Evolutionary conservation across 2,329 filamentous ascomycete species (phyloP), one percentile per base, ranked within the genome.

Genomic region (Dendryphion nanum): DNA sequence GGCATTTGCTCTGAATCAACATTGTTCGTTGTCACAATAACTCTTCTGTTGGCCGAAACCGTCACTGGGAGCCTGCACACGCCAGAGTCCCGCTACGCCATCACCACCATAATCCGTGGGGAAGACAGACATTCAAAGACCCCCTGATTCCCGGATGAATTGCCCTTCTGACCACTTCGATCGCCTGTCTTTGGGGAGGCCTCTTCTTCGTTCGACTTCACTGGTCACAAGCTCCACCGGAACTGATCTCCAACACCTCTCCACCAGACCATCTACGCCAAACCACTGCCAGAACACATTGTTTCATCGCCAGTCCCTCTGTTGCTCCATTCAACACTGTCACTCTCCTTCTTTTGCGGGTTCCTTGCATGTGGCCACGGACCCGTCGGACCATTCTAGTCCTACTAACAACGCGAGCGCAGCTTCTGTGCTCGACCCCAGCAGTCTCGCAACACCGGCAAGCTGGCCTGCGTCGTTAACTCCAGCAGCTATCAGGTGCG

Each of bases 71-170:
- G 48, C 47, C 50, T 51, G 50, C 49, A 46, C 45, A 54, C 55
- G 53, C 55, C 50, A 55, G 47, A 47, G 42, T 45, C 50, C 38
- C 44, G 33, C 44, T 53, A 46, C 51, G 49, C 50, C 43, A 55
- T 47, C 45, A 57, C 43, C 47, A 50, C 49, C 43, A 52, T 50
- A 52, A 46, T 50, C 37, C 38, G 50, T 40, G 46, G 48, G 53
- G 53, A 51, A 59, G 45, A 54, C 47, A 47, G 47, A 54, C 49
- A 58, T 50, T 63, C 59, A 64, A 59, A 64, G 49, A 50, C 55
- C 50, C 41, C 48, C 51, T 53, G 50, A 52, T 59, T 50, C 59
- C 59, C 59, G 61, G 48, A 63, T 64, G 61, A 63, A 61, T 64
- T 59, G 47, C 51, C 40, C 50, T 53, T 48, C 50, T 53, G 50